A percentile compares a stretch with the other conserved stretches of the same genome.
Conservation (phyloP, 257 asterid genomes). For the Coffea eugenioides region DNA sequence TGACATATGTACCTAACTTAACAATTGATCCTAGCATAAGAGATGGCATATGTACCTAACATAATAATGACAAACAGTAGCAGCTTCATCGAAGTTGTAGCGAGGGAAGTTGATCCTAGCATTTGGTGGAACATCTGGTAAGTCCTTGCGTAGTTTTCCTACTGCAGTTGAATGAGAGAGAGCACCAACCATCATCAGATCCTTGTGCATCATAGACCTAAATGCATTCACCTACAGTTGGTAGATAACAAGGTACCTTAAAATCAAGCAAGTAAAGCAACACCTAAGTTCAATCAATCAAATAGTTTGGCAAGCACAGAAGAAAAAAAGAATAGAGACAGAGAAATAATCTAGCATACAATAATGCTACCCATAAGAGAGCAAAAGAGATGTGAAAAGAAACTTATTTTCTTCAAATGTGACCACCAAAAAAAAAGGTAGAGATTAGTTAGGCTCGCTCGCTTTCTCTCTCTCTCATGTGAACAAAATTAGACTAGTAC, state of each 20-base stretch:
- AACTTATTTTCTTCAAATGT: not conserved
- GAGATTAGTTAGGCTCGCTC: too few species aligned
- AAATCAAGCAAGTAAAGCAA: not conserved
- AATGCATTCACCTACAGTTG: slow-evolving; percentile 77
- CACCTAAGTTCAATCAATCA: not conserved
- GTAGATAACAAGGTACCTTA: not conserved
- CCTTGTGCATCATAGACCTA: slow-evolving; percentile 83
- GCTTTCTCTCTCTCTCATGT: not conserved
- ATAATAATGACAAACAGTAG: slow-evolving; percentile 81
- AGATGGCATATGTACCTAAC: slow-evolving; percentile 58
- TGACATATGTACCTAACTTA: not conserved
- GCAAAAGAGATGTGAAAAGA: not conserved
- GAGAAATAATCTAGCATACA: not conserved
- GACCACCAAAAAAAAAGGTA: not conserved
- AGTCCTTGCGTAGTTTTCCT: slow-evolving; percentile 81
- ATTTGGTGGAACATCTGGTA: slow-evolving; percentile 87
- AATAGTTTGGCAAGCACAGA: not conserved
- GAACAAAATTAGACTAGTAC: not conserved
- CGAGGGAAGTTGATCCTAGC: slow-evolving; percentile 73
- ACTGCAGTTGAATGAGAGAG: slow-evolving; percentile 96
- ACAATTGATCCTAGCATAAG: not conserved
- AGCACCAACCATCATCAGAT: slow-evolving; percentile 90
- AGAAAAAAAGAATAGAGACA: not conserved
- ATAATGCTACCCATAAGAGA: not conserved
- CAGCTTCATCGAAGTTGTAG: slow-evolving; percentile 84